Base-by-base conservation (phyloP, 2,329 filamentous ascomycete genomes). In the Fusarium gaditjirri region DNA sequence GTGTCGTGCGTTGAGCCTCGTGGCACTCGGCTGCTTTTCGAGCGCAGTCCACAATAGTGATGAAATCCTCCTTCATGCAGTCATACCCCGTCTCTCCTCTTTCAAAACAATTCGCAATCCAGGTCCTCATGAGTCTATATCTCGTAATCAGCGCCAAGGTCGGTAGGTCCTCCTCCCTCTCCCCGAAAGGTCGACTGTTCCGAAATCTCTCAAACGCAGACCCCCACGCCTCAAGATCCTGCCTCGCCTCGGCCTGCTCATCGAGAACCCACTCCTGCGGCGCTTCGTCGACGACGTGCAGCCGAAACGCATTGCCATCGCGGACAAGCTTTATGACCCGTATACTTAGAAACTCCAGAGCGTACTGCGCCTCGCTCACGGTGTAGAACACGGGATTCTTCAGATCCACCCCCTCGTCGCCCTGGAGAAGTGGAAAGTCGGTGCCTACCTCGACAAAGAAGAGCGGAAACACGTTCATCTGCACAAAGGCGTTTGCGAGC, bases 391-490 rank as follows among this genome's bases (percentile, higher is more conserved):
- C 6, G 1, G 52, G 35, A 11, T 31, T 43, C 23, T 6, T 31
- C 0, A 19, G 4, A 0, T 39, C 35, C 12, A 29, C 17, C 2
- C 36, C 21, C 1, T 50, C 44, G 3, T 66, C 47, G 14, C 64
- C 54, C 13, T 41, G n/a, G 8, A 72, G 57, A 7, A 68, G 21
- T 2, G 74, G 61, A 23, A 66, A 56, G 4, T 68, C 65, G 3
- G 53, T 33, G 1, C 70, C 29, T 8, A 43, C 41, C 6, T 68
- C 50, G 3, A 77, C 71, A 43, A 84, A 84, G 72, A 85, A 84
- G 52, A 80, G 78, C 0, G 83, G 83, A 4, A 84, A 79, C 7
- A 84, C 67, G 41, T 77, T 80, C 29, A 85, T 75, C 19, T 84
- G 81, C 5, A 78, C 79, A 53, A 84, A 83, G 2, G 82, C 76